These are phyloP conservation scores for Glaciozyma antarctica DNA, from an alignment of 768 basidiomycete genomes.

Conservation along the genomic window DNA sequence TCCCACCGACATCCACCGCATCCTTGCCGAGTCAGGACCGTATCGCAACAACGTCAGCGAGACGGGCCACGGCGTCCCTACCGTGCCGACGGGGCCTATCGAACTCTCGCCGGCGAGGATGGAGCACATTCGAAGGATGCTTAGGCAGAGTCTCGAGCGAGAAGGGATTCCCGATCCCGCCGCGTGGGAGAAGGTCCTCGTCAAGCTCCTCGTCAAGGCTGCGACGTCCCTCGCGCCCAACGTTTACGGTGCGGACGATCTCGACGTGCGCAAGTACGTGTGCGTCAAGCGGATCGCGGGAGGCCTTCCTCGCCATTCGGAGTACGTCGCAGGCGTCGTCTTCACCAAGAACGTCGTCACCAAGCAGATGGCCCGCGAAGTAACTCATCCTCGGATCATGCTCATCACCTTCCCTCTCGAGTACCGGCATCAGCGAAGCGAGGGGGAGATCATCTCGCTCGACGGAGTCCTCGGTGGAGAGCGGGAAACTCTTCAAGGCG, in stretches of 20 bases:
- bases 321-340: conserved; percentile 92
- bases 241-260: conserved; percentile 54
- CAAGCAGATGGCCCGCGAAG: conserved; percentile 77
- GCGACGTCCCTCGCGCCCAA: conserved; percentile 50
- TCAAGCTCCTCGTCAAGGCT: conserved; percentile 71
- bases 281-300: conserved; percentile 99
- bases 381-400: conserved; percentile 87
- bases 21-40: conserved; percentile 3
- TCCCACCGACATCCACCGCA: neutral
- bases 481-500: conserved; percentile 78
- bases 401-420: conserved; percentile 64
- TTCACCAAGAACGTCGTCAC: conserved; percentile 98
- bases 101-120: conserved; percentile 75
- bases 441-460: conserved; percentile 78
- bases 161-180: conserved; percentile 70
- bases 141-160: conserved; percentile 76
- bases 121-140: conserved; percentile 78
- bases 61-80: neutral
- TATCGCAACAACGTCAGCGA: neutral
- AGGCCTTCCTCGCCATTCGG: conserved; percentile 79
- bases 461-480: conserved; percentile 67
- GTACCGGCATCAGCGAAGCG: conserved; percentile 55
- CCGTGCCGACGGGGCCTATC: neutral
- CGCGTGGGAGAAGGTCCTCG: conserved; percentile 80
- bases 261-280: conserved; percentile 89